phyloP scores from a whole-genome alignment of 129 eudicot genomes.

The Erigeron canadensis region DNA sequence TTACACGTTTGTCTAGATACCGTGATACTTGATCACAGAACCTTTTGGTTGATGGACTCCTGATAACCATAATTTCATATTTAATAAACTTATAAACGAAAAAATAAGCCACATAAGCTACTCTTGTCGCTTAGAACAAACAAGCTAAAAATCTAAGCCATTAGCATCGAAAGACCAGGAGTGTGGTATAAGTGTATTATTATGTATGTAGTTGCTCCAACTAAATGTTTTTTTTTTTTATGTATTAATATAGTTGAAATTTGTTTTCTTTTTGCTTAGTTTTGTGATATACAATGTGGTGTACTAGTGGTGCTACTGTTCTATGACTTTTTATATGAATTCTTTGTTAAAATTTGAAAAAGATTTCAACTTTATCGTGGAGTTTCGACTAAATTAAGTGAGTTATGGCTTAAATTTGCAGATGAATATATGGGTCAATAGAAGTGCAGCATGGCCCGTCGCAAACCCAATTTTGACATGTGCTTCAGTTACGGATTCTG shows the following conservation, averaged over 20 bases:
- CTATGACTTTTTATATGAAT: neutral
- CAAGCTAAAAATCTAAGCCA: too few relatives aligned
- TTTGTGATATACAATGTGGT: slow-evolving; percentile 18
- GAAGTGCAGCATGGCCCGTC: slow-evolving; percentile 86
- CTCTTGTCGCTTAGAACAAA: too few relatives aligned
- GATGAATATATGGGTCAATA: slow-evolving; percentile 66
- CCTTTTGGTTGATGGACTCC: too few relatives aligned
- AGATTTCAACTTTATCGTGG: slow-evolving; percentile 18
- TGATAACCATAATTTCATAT: too few relatives aligned
- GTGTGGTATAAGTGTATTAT: too few relatives aligned
- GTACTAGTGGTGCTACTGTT: slow-evolving; percentile 15
- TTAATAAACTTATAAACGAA: too few relatives aligned
- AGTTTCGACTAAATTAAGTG: slow-evolving; percentile 10
- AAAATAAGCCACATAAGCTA: too few relatives aligned
- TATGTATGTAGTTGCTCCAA: too few relatives aligned
- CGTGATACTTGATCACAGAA: too few relatives aligned
- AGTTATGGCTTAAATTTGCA: slow-evolving; percentile 34
- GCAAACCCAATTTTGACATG: slow-evolving; percentile 92
- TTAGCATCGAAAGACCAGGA: too few relatives aligned
- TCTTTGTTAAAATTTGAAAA: neutral
- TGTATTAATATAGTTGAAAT: neutral
- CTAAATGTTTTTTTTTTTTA: too few relatives aligned
- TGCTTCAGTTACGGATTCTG: slow-evolving; percentile 69
- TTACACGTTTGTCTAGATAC: too few relatives aligned
- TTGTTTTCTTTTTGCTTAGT: neutral